Evolutionary conservation across 345 rosid genomes (phyloP), one percentile per base, ranked within the genome.

Genomic region (Raphanus sativus): DNA sequence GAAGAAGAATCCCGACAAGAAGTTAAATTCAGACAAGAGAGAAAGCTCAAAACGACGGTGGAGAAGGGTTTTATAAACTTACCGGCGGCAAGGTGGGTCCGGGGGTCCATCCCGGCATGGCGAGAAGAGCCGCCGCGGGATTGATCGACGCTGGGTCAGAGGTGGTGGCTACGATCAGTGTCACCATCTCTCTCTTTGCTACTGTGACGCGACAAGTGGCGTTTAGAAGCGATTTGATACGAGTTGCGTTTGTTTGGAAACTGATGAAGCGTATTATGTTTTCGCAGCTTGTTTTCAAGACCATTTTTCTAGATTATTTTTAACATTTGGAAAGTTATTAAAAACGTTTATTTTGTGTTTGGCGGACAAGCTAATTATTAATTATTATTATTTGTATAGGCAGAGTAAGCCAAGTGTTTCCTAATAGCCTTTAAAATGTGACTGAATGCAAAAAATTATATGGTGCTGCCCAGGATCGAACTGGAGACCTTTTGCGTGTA

Each of bases 131-230:
- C 13, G 80, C 38, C 70, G 97, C 97, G 0, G 98, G 98, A 79
- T 90, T 91, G 81, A 91, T 85, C 71, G 98, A 94, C 55, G 98
- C 98, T 4, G 98, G 91, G 70, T 94, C 98, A 56, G 25, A 55
- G 65, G 91, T 87, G 12, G 98, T 91, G 59, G 97, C 88, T 65
- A 91, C 97, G 64, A 91, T 28, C 26, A 94, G 85, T 7, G 87
- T 88, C 77, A 90, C 97, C 97, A 91, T 94, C 2, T 30, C 58
- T 33, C 65, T 60, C 42, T 45, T 61, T 69, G 74, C 5, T 24
- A 60, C 80, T 59, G 76, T 26, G 38, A 65, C 82, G 75, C 4
- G 63, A 4, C 9, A 56, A 74, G 24, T 74, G 68, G 75, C 79
- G 75, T 80, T 74, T 32, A 40, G 33, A 8, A 62, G 63, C 79